Percentiles rank a stretch among this genome's conserved stretches.
Conservation (phyloP, 2,329 filamentous ascomycete genomes). For the Paracorniculantispora psalliotae region DNA sequence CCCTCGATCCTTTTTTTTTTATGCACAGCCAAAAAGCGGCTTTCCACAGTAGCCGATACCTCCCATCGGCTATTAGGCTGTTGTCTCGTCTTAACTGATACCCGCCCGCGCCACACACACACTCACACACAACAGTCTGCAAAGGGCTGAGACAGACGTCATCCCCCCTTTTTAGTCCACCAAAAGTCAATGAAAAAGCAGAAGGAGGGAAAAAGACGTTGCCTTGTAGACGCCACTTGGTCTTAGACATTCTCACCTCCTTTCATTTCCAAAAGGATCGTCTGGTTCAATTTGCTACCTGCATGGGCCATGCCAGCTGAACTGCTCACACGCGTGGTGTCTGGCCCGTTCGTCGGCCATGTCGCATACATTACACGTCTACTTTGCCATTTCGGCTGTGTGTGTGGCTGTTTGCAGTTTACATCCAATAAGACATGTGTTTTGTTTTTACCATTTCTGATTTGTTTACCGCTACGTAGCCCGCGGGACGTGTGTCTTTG, state of each 20-base stretch:
- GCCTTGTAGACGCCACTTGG: neutral
- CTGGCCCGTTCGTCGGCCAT: neutral
- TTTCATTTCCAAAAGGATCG: neutral
- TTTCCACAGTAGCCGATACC: neutral
- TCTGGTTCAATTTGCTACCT: neutral
- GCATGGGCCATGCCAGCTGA: conserved; percentile 9
- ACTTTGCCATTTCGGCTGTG: no score
- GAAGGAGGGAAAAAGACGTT: neutral
- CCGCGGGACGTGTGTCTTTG: neutral
- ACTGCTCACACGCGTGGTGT: neutral
- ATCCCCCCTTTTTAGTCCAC: neutral
- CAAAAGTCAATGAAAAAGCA: neutral
- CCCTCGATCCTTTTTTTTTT: neutral
- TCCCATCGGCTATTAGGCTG: neutral
- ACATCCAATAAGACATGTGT: no score
- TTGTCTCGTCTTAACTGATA: neutral
- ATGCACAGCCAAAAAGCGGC: neutral
- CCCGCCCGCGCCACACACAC: no score
- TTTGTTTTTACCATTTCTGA: neutral
- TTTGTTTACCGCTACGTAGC: neutral
- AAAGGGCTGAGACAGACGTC: neutral
- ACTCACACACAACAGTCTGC: neutral
- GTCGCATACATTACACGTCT: no score
- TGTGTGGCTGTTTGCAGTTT: no score
- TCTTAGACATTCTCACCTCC: neutral